These are phyloP conservation scores for Sporothrix brasiliensis DNA, from an alignment of 2,329 filamentous ascomycete species.

Conservation along the genomic window DNA sequence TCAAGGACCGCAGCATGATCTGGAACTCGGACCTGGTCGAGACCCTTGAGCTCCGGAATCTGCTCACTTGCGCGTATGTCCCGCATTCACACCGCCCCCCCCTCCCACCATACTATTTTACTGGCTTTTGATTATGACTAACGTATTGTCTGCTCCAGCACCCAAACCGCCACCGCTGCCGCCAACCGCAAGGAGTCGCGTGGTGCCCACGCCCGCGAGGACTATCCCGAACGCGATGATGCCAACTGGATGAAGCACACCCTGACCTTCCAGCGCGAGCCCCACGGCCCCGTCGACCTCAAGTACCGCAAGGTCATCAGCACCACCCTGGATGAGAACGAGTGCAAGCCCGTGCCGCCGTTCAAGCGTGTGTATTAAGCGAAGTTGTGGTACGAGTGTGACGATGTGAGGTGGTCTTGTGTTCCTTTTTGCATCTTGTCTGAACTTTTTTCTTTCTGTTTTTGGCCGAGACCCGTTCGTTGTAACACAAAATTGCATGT, in stretches of 20 bases:
- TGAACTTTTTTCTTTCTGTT: neutral
- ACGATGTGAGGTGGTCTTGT: neutral
- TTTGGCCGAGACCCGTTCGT: neutral
- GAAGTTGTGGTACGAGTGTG: neutral
- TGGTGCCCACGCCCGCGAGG: slow-evolving; percentile 95
- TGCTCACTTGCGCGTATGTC: slow-evolving; percentile 93
- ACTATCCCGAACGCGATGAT: slow-evolving; percentile 94
- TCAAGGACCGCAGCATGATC: slow-evolving; percentile 99
- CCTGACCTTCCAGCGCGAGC: slow-evolving; percentile 90
- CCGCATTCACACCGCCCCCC: neutral
- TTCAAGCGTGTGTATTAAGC: slow-evolving; percentile 90
- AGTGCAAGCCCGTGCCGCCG: slow-evolving; percentile 94
- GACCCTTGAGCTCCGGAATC: slow-evolving; percentile 91
- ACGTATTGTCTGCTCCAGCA: slow-evolving; percentile 51
- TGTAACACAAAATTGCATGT: slow-evolving; percentile 27
- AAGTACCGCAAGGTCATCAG: slow-evolving; percentile 81
- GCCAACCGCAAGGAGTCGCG: slow-evolving; percentile 96
- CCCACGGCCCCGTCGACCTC: slow-evolving; percentile 84
- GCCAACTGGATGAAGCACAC: slow-evolving; percentile 99
- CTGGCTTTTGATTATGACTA: neutral
- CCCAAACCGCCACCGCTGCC: slow-evolving; percentile 88
- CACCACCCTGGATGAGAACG: slow-evolving; percentile 86
- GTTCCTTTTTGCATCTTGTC: neutral
- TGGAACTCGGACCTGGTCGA: slow-evolving; percentile 98
- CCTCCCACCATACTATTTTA: neutral